Conservation (phyloP, 2,329 filamentous ascomycete genomes). For the Paecilomyces niveus region DNA sequence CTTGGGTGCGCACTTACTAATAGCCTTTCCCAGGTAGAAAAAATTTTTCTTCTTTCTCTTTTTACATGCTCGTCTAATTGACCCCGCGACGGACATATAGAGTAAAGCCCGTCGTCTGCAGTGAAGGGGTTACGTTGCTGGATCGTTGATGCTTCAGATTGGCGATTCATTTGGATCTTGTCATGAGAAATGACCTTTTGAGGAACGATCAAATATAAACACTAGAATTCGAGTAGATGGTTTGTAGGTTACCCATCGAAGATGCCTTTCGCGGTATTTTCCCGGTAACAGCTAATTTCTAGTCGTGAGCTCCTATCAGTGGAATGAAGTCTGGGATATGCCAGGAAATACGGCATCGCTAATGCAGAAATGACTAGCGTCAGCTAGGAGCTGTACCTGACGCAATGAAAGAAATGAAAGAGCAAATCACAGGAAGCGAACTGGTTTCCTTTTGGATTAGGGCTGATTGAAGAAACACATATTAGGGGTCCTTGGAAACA, state of each 20-base stretch:
- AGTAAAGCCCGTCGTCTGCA: neutral
- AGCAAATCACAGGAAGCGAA: neutral
- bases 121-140: neutral
- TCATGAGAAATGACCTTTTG: neutral
- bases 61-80: no score
- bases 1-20: neutral
- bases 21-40: neutral
- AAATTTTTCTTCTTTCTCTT: neutral
- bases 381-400: neutral
- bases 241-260: neutral
- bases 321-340: neutral
- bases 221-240: neutral
- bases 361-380: neutral
- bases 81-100: neutral
- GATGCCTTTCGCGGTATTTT: neutral
- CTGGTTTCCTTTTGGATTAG: neutral
- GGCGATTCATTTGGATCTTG: neutral
- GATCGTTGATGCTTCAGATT: neutral
- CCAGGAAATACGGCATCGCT: neutral
- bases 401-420: neutral
- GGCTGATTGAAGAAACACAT: neutral
- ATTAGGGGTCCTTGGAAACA: neutral
- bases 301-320: neutral
- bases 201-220: neutral
- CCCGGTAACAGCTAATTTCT: neutral